phyloP scores from a whole-genome alignment of 2,329 filamentous ascomycete genomes.

The Neophaeococcomyces mojaviensis region DNA sequence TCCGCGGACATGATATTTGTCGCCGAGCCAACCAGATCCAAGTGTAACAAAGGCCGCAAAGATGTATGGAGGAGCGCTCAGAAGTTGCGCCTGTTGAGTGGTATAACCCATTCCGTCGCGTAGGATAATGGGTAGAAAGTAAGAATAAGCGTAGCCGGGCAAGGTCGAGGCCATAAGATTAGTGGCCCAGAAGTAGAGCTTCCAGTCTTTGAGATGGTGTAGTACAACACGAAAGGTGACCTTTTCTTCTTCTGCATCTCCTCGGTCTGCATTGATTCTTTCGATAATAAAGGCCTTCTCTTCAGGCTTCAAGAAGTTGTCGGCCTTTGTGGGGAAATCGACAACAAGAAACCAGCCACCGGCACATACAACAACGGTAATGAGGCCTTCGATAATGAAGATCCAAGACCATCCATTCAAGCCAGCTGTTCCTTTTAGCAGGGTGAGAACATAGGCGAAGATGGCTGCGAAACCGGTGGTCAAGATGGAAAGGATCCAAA shows the following conservation, averaged over 20 bases:
- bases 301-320: conserved; percentile 20
- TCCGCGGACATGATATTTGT: conserved; percentile 17
- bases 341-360: conserved; percentile 32
- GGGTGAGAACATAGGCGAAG: conserved; percentile 31
- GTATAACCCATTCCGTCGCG: conserved; percentile 31
- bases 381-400: conserved; percentile 25
- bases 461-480: conserved; percentile 28
- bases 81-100: conserved; percentile 27
- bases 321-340: conserved; percentile 31
- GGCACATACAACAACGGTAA: conserved; percentile 27
- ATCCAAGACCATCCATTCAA: conserved; percentile 33
- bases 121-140: conserved; percentile 34
- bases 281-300: conserved; percentile 27
- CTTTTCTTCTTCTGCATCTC: conserved; percentile 27
- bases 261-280: conserved; percentile 31
- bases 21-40: conserved; percentile 20
- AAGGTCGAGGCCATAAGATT: conserved; percentile 24
- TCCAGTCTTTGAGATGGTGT: conserved; percentile 29
- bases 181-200: conserved; percentile 26
- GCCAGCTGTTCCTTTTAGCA: conserved; percentile 23
- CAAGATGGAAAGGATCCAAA: conserved; percentile 22
- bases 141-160: conserved; percentile 29
- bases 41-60: conserved; percentile 30
- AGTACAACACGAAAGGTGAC: conserved; percentile 24
- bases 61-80: conserved; percentile 30